Evolutionary conservation across 2,329 filamentous ascomycete species (phyloP).

Genomic region (Alternaria postmessia): DNA sequence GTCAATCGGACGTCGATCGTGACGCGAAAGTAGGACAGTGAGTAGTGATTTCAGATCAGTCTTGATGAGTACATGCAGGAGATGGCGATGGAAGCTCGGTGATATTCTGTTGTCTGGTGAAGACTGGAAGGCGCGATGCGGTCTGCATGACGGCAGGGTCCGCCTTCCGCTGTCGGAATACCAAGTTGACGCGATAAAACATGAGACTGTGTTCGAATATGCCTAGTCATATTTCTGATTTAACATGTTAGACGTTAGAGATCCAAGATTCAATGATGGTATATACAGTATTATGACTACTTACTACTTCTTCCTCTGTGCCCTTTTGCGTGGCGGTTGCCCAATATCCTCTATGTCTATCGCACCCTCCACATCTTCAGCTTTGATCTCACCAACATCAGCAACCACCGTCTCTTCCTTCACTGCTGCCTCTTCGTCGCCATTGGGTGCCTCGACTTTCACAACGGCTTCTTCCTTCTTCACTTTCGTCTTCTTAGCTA

Average conservation of each 20-base stretch:
- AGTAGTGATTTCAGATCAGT: background rate
- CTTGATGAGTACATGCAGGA: background rate
- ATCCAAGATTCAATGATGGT: background rate
- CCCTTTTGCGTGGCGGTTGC: constrained; percentile 19
- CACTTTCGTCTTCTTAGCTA: constrained; percentile 60
- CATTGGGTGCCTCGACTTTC: constrained; percentile 47
- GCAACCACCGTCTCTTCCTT: constrained; percentile 28
- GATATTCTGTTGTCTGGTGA: background rate
- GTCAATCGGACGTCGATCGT: background rate
- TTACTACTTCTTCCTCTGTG: constrained; percentile 7
- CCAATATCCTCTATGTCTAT: constrained; percentile 49
- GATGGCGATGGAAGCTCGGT: background rate
- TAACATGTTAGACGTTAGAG: background rate
- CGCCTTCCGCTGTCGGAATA: background rate
- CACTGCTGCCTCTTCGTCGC: constrained; percentile 31
- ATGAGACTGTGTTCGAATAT: background rate
- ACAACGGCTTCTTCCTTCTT: constrained; percentile 53
- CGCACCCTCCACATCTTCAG: constrained; percentile 31
- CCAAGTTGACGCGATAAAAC: background rate
- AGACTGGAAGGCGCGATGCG: background rate
- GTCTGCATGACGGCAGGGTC: background rate
- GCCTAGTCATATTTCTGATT: background rate
- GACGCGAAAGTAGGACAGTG: background rate
- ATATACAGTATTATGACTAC: background rate
- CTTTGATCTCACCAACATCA: constrained; percentile 34